These are phyloP conservation scores for Euphrasia arctica DNA, from an alignment of 305 asterid genomes.

Conservation along the genomic window DNA sequence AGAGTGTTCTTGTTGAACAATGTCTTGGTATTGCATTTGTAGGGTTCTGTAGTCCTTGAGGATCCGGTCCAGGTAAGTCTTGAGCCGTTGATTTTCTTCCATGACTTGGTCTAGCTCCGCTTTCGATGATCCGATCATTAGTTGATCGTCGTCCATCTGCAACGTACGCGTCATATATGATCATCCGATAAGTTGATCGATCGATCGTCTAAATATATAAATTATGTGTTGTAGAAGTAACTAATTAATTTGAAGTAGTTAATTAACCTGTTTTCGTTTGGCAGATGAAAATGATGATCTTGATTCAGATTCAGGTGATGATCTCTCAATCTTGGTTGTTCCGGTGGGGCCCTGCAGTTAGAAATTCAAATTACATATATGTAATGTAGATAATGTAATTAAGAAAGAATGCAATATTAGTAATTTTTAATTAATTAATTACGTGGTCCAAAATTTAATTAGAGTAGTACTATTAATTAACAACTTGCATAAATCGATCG, in stretches of 20 bases:
- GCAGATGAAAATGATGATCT: conserved; percentile 43
- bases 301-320: conserved; percentile 51
- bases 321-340: conserved; percentile 35
- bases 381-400: too few relatives aligned
- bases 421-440: background rate
- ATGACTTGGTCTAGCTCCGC: conserved; percentile 72
- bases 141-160: conserved; percentile 50
- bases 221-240: too few relatives aligned
- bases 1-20: conserved; percentile 39
- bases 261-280: conserved; percentile 35
- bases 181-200: background rate
- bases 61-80: conserved; percentile 49
- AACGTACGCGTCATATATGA: background rate
- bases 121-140: conserved; percentile 52
- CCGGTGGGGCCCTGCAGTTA: conserved; percentile 25
- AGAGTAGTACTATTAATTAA: background rate
- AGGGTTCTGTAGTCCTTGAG: conserved; percentile 67
- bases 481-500: conserved; percentile 20
- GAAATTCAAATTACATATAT: background rate
- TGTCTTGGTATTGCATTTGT: conserved; percentile 60
- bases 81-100: conserved; percentile 77
- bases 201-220: background rate
- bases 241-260: too few relatives aligned
- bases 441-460: conserved; percentile 17
- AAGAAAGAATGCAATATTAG: too few relatives aligned